Base-by-base conservation (phyloP, 306 rosid genomes). In the Vigna hirtella region DNA sequence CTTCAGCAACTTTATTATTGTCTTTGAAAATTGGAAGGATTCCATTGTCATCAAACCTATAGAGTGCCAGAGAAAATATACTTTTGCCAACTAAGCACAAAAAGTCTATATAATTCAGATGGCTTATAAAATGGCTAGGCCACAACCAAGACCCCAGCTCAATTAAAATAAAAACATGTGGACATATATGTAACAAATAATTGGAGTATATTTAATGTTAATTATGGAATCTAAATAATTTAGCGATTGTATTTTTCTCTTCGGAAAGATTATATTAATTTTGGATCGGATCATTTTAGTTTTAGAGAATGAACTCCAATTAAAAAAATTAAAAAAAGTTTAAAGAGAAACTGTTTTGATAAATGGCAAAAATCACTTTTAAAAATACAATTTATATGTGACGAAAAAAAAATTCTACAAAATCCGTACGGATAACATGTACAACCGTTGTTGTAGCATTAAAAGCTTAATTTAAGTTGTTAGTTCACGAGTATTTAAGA, bases 101-200 rank as follows among this genome's bases (percentile, higher is more conserved):
- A 20, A 36, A 18, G 0, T 34, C 3, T 13, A 66, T 13, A 66
- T 20, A 66, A 20, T 76, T 65, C 34, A 47, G 49, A 63, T 20
- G 16, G 28, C 57, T n/a, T 56, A 42, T 17, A 71, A 34, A 32
- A 12, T 47, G 81, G 84, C 87, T 87, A 38, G 1, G 51, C 28
- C 70, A 12, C 49, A 28, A 6, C 43, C 55, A 20, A 43, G 16
- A 50, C 7, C 53, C 59, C 32, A 26, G 67, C 75, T 56, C 26
- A 9, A 11, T 11, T 26, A 6, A 45, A 69, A 49, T 28, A 20
- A 15, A 47, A 26, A 68, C 82, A 57, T 30, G 76, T 67, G 58
- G 12, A 2, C 22, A n/a, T 62, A n/a, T 62, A 17, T 50, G 42
- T 8, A 67, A 30, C 13, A 5, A 77, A 66, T 52, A 57, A 30